Evolutionary conservation across 345 rosid genomes (phyloP).

Genomic region (Gossypium sturtianum): DNA sequence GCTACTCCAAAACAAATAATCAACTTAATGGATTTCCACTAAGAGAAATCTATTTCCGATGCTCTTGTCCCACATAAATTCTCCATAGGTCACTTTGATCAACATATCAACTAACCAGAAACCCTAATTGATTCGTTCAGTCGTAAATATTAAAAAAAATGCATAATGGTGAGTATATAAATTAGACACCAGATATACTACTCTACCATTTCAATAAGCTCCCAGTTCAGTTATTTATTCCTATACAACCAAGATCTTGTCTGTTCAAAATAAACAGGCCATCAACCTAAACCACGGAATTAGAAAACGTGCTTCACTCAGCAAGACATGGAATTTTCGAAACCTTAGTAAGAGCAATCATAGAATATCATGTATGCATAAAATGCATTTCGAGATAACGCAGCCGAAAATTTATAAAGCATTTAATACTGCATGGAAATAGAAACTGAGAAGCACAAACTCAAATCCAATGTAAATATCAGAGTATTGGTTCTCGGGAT

Average conservation of each 20-base stretch:
- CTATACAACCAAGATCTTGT: not conserved
- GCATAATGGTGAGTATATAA: not conserved
- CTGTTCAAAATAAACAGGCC: not conserved
- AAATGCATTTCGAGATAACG: not conserved
- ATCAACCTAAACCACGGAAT: slow-evolving; percentile 2
- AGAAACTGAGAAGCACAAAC: not conserved
- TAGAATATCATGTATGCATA: not conserved
- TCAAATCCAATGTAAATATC: not conserved
- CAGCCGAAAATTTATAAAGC: not conserved
- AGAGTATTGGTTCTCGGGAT: not conserved
- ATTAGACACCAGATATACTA: not conserved
- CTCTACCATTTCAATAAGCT: not conserved
- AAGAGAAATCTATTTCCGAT: not conserved
- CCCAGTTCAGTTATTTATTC: slow-evolving; percentile 4
- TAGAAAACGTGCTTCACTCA: not conserved
- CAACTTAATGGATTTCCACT: not conserved
- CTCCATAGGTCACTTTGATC: not conserved
- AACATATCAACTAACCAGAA: not conserved
- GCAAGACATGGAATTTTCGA: not conserved
- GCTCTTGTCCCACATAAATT: not conserved
- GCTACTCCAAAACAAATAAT: not conserved
- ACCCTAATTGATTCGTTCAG: not conserved
- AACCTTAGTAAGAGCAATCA: not conserved
- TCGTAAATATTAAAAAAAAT: not conserved
- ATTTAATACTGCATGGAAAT: not conserved